Conservation (phyloP, 371 early-diverging fungal species). For the Circinella umbellata region DNA sequence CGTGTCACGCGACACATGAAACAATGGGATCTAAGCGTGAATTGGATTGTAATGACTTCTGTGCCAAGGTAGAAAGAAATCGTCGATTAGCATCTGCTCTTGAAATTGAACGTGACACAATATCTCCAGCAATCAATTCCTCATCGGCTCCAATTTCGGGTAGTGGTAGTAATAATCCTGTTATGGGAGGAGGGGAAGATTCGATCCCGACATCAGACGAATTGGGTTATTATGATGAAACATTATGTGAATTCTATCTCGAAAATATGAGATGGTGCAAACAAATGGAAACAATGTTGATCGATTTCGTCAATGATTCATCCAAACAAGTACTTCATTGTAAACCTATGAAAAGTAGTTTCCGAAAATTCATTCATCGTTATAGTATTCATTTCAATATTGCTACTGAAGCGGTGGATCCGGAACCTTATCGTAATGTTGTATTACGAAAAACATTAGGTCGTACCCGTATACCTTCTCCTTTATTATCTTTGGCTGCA, state of each 20-base stretch:
- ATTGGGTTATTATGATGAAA: conserved; percentile 64
- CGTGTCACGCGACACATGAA: conserved; percentile 64
- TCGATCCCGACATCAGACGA: conserved; percentile 26
- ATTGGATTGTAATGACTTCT: conserved; percentile 73
- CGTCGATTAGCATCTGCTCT: conserved; percentile 72
- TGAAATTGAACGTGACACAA: conserved; percentile 54
- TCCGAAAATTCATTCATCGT: conserved; percentile 74
- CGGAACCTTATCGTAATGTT: conserved; percentile 76
- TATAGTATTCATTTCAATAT: conserved; percentile 70
- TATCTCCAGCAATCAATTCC: neutral
- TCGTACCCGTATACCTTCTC: conserved; percentile 36
- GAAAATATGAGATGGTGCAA: conserved; percentile 64
- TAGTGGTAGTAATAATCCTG: neutral
- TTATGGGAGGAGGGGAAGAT: conserved; percentile 7
- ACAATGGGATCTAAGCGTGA: conserved; percentile 46
- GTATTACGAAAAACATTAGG: conserved; percentile 61
- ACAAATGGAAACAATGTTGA: conserved; percentile 63
- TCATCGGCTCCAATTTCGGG: neutral
- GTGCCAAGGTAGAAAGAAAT: conserved; percentile 76
- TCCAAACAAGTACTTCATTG: conserved; percentile 57
- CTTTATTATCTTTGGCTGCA: conserved; percentile 45
- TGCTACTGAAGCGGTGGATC: conserved; percentile 71
- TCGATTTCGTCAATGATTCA: conserved; percentile 64
- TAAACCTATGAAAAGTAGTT: conserved; percentile 68
- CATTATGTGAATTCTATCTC: conserved; percentile 64